phyloP scores from a whole-genome alignment of 2,329 filamentous ascomycete species.

The Pseudopyricularia javanii region DNA sequence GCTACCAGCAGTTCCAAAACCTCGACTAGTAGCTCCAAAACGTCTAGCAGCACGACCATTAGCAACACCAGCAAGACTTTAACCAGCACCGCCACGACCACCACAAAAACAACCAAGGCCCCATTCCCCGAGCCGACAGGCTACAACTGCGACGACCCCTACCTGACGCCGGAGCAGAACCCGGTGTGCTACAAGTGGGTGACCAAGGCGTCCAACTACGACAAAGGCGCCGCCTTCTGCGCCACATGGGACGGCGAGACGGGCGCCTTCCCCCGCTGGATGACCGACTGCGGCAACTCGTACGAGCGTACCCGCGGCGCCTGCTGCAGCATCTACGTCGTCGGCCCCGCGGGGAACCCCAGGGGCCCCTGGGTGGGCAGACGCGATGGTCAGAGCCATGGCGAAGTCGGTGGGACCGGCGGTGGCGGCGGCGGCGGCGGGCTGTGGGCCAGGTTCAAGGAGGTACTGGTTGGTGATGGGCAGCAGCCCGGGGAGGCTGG shows the following conservation, averaged over 20 bases:
- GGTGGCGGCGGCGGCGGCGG: too few relatives aligned
- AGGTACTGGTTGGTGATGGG: too few relatives aligned
- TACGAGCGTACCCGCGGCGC: not conserved
- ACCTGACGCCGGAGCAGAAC: not conserved
- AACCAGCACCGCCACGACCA: not conserved
- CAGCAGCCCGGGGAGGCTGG: too few relatives aligned
- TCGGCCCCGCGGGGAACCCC: too few relatives aligned
- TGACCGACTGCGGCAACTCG: not conserved
- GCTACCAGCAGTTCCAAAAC: not conserved
- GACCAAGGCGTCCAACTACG: not conserved
- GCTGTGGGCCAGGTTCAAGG: too few relatives aligned
- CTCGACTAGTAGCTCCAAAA: not conserved
- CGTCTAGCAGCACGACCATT: not conserved
- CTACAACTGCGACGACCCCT: not conserved
- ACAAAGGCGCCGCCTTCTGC: not conserved
- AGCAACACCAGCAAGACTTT: not conserved
- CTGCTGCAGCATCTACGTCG: not conserved
- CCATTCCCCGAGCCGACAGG: not conserved
- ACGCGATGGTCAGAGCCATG: too few relatives aligned
- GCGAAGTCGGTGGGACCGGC: too few relatives aligned
- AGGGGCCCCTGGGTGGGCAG: too few relatives aligned
- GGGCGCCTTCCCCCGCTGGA: not conserved
- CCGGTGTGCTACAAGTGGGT: not conserved
- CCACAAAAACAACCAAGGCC: not conserved
- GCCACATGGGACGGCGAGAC: not conserved